A percentile compares a stretch with the other conserved stretches of the same genome.
These are phyloP conservation scores for Deinandra increscens DNA, from an alignment of 129 eudicot species.

Conservation along the genomic window DNA sequence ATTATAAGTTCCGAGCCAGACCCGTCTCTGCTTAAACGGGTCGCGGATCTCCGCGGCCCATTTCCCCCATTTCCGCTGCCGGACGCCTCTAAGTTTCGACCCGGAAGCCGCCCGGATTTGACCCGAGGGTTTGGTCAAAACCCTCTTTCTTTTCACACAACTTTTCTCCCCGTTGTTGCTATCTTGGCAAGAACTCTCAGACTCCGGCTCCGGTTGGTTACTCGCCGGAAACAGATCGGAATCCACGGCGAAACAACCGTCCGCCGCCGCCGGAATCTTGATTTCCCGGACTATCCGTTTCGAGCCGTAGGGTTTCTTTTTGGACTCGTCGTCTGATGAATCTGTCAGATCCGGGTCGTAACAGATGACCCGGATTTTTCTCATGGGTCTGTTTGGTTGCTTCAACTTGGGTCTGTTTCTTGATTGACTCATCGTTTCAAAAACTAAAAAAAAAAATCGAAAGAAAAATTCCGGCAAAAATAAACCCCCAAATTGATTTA, in stretches of 20 bases:
- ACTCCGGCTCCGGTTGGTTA: slow-evolving; percentile 22
- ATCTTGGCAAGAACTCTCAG: slow-evolving; percentile 49
- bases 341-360: slow-evolving; percentile 84
- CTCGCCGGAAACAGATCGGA: slow-evolving; percentile 14
- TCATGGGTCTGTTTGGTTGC: slow-evolving; percentile 33
- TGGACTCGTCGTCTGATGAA: slow-evolving; percentile 54
- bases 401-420: slow-evolving; percentile 13
- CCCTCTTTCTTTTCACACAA: slow-evolving; percentile 38
- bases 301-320: slow-evolving; percentile 29
- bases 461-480: slow-evolving; percentile 9
- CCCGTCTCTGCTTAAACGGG: slow-evolving; percentile 53
- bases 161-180: slow-evolving; percentile 51
- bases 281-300: slow-evolving; percentile 58
- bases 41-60: slow-evolving; percentile 95
- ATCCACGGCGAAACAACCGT: neutral
- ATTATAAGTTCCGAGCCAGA: slow-evolving; percentile 74
- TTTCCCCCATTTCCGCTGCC: slow-evolving; percentile 84
- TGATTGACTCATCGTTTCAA: slow-evolving; percentile 27
- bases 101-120: slow-evolving; percentile 19
- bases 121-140: slow-evolving; percentile 29
- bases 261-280: slow-evolving; percentile 34
- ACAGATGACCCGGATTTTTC: slow-evolving; percentile 66
- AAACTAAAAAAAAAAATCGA: slow-evolving; percentile 12
- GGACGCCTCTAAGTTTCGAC: slow-evolving; percentile 56
- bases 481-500: neutral